Evolutionary conservation across 1,284 basidiomycete genomes (phyloP).

Genomic region (Puccinia coronata): DNA sequence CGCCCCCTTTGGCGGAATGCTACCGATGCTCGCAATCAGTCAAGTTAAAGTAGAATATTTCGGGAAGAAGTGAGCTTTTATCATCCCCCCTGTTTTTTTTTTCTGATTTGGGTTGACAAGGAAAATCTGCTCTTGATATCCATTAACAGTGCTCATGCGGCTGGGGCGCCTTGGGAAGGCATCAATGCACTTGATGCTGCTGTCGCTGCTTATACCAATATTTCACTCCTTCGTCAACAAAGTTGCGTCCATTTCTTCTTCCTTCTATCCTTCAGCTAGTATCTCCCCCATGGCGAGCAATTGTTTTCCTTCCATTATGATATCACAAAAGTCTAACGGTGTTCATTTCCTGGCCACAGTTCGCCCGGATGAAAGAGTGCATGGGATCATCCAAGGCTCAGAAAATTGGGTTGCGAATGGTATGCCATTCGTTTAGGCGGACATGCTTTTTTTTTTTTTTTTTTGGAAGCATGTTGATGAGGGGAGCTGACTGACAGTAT

Average conservation of each 20-base stretch:
- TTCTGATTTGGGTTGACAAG: no score
- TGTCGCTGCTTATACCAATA: constrained; percentile 72
- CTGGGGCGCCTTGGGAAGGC: constrained; percentile 74
- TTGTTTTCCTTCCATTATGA: neutral
- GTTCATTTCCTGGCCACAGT: neutral
- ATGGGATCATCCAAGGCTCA: constrained; percentile 60
- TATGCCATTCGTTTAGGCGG: constrained; percentile 37
- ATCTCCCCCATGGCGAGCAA: neutral
- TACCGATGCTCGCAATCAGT: constrained; percentile 65
- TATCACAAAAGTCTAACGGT: neutral
- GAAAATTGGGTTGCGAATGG: constrained; percentile 57
- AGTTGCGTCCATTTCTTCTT: constrained; percentile 64
- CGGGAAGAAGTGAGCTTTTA: constrained; percentile 50
- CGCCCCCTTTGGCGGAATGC: constrained; percentile 42
- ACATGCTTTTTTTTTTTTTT: neutral
- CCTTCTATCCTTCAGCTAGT: constrained; percentile 58
- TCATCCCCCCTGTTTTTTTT: neutral
- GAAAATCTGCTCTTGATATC: no score
- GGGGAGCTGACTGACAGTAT: neutral
- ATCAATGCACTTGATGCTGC: constrained; percentile 81
- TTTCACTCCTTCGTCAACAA: constrained; percentile 75
- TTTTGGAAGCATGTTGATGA: neutral
- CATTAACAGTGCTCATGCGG: constrained; percentile 55
- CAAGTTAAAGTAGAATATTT: constrained; percentile 60
- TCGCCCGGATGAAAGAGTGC: constrained; percentile 57